phyloP scores from a whole-genome alignment of 306 rosid genomes.

The Bauhinia variegata region DNA sequence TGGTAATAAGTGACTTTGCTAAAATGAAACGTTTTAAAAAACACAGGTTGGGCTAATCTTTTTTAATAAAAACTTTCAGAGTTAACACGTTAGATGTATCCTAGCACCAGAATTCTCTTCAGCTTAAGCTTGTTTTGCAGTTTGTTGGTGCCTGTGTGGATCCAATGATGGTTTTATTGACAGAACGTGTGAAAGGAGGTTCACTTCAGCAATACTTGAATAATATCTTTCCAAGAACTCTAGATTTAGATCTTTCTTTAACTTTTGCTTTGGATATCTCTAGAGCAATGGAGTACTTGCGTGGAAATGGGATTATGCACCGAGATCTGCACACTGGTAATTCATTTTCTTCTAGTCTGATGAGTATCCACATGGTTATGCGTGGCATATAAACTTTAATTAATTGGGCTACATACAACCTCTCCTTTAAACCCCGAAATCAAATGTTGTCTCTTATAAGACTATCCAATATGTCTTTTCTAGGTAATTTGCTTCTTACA shows the following conservation, averaged over 20 bases:
- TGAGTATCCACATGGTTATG: background rate
- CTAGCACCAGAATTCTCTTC: background rate
- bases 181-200: constrained; percentile 64
- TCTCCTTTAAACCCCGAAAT: background rate
- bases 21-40: too few relatives aligned
- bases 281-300: constrained; percentile 54
- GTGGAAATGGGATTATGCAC: constrained; percentile 58
- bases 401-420: too few relatives aligned
- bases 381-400: background rate
- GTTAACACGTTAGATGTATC: background rate
- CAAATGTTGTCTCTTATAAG: background rate
- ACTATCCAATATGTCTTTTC: background rate
- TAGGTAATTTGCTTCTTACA: constrained; percentile 57
- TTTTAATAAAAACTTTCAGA: background rate
- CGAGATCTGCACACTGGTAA: constrained; percentile 62
- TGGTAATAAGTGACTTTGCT: too few relatives aligned
- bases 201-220: constrained; percentile 48
- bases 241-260: constrained; percentile 44
- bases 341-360: background rate
- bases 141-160: constrained; percentile 59
- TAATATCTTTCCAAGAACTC: constrained; percentile 35
- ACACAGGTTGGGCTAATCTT: too few relatives aligned
- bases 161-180: constrained; percentile 53
- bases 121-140: constrained; percentile 37
- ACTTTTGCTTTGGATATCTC: constrained; percentile 53